Base-by-base conservation (phyloP, 805 yeast genomes). In the Wickerhamiella musiphila region DNA sequence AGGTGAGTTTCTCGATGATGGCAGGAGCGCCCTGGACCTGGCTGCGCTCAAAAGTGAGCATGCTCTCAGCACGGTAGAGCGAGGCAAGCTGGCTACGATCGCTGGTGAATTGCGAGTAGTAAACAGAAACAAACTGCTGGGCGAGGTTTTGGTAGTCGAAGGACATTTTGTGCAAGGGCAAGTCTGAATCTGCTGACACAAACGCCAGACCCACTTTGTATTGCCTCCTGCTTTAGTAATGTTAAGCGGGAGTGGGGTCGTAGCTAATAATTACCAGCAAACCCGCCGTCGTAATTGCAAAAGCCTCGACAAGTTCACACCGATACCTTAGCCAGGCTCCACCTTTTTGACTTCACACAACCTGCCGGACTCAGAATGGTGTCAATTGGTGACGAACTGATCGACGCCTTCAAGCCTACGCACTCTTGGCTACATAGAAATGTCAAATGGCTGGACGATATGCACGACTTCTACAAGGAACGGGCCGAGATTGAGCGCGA, bases 41-140 rank as follows among this genome's bases (percentile, higher is more conserved):
- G 37, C 83, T 65, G 34, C 84, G 74, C 63, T 90, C 98, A 49
- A 90, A 90, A 29, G 98, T 90, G 60, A 90, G 66, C 99, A 90
- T 90, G 18, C 95, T 83, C 55, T 79, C 84, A 40, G 82, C 94
- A 56, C 99, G 78, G 73, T 86, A 86, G 50, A 86, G 70, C 63
- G 79, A 77, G 46, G 93, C 93, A 54, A 86, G 71, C 57, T 78
- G 90, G 37, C 82, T 57, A 66, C 96, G 79, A 61, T 86, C 94
- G 48, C 74, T 57, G 60, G 84, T 95, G 52, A 86, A 86, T 59
- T 81, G 93, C 56, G 79, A 78, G 70, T 86, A 90, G 71, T 90
- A 86, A 53, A 83, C 86, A 58, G 69, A 76, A 52, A 94, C 81
- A 63, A 86, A 86, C 60, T 86, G 93, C 57, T 76, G 66, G 30